Base-by-base conservation (phyloP, 1,284 basidiomycete species). In the Marasmius sp. region DNA sequence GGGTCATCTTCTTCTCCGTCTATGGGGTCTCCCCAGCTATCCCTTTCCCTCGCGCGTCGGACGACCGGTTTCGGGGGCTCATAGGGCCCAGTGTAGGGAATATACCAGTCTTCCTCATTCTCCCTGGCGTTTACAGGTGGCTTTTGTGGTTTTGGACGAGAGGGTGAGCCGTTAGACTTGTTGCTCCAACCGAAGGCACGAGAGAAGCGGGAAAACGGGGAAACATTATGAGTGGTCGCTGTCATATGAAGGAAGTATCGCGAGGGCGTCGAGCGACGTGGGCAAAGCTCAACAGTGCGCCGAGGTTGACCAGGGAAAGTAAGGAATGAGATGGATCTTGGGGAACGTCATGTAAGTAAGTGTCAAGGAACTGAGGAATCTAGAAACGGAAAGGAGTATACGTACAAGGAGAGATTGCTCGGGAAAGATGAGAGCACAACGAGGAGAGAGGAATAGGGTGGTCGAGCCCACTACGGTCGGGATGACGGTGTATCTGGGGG, bases 31-130 rank as follows among this genome's bases (percentile, higher is more conserved):
- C 81, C 81, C 79, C 81, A 84, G 66, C 80, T 84, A 68, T 84
- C 81, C 58, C 80, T 74, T 34, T 75, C 65, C 60, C 71, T 67
- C 68, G 65, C 61, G 60, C 70, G 65, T 60, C 68, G 63, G 22
- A 39, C 45, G 52, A 51, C 50, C 27, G 59, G 62, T 33, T 67
- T 70, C 10, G 82, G 83, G 16, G 74, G 68, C 85, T 68, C 85
- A 70, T 82, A 81, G 2, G 86, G 84, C 1, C 85, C 85, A 65
- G 82, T 84, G 76, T 88, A 86, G 0, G 85, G 85, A 61, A 85
- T 85, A 71, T 85, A 86, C 84, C 85, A 86, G 59, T 85, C 80
- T 27, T 84, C 81, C 6, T 81, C 74, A 22, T 63, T 61, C 45
- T 74, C 65, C 66, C 57, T 45, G 47, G 59, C 18, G 53, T 63